These are phyloP conservation scores for Quercus dentata DNA, from an alignment of 306 rosid genomes.

Conservation along the genomic window DNA sequence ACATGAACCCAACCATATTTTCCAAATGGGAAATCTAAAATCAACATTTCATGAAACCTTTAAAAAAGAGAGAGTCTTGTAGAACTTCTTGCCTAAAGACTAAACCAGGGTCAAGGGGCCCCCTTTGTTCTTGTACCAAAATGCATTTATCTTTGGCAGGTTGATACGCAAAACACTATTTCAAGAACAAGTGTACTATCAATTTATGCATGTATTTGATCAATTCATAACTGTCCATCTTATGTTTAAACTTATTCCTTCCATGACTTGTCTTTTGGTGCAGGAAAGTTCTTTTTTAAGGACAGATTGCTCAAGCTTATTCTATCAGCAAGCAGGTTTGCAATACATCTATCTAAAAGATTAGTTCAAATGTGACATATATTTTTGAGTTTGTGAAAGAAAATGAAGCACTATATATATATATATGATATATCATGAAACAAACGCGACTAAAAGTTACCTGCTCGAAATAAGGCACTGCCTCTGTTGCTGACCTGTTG, in stretches of 20 bases:
- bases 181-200: neutral
- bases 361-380: neutral
- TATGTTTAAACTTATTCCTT: neutral
- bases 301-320: neutral
- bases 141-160: no score
- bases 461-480: conserved; percentile 99
- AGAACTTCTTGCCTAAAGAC: no score
- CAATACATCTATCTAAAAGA: neutral
- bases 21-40: neutral
- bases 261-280: no score
- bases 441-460: conserved; percentile 31
- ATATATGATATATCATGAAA: neutral
- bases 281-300: no score
- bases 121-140: no score
- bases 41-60: no score
- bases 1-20: neutral
- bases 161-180: no score
- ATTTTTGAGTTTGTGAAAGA: neutral
- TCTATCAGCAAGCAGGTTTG: neutral
- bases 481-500: conserved; percentile 94
- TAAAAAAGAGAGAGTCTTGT: no score
- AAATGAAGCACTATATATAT: neutral
- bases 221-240: neutral
- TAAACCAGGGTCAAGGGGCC: no score
- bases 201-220: neutral